phyloP scores from a whole-genome alignment of 2,329 filamentous ascomycete genomes.

The Helminthosporium solani region DNA sequence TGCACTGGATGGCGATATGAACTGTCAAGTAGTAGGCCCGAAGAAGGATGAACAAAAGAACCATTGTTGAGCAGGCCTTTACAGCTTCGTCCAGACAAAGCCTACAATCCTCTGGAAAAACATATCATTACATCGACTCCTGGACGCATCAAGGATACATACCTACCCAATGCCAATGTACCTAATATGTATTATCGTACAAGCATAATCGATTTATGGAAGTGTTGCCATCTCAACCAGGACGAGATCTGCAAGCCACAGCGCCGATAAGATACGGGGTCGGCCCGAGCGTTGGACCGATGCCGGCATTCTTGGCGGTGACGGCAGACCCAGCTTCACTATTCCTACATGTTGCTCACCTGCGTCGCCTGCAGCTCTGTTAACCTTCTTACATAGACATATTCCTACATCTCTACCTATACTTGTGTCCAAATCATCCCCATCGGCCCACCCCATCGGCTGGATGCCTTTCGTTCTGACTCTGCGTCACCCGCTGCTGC shows the following conservation, averaged over 20 bases:
- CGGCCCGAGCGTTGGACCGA: background rate
- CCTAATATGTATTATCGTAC: no score
- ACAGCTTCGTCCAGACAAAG: no score
- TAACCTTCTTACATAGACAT: background rate
- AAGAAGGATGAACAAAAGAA: no score
- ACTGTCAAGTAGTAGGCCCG: no score
- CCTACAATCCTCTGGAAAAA: no score
- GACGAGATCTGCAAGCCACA: background rate
- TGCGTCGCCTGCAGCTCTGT: background rate
- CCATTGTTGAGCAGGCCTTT: no score
- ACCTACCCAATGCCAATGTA: no score
- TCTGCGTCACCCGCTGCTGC: slow-evolving; percentile 34
- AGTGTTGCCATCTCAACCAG: background rate
- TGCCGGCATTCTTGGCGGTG: background rate
- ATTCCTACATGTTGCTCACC: background rate
- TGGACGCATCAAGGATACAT: no score
- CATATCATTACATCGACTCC: no score
- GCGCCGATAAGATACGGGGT: background rate
- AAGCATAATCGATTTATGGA: background rate
- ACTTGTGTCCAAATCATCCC: background rate
- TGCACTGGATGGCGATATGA: no score
- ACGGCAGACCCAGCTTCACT: background rate
- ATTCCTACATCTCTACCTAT: background rate
- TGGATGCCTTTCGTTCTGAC: slow-evolving; percentile 25
- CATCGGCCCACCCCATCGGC: slow-evolving; percentile 8